A percentile compares a stretch with the other conserved stretches of the same genome.
These are phyloP conservation scores for Russula earlei DNA, from an alignment of 768 basidiomycete species.

Conservation along the genomic window DNA sequence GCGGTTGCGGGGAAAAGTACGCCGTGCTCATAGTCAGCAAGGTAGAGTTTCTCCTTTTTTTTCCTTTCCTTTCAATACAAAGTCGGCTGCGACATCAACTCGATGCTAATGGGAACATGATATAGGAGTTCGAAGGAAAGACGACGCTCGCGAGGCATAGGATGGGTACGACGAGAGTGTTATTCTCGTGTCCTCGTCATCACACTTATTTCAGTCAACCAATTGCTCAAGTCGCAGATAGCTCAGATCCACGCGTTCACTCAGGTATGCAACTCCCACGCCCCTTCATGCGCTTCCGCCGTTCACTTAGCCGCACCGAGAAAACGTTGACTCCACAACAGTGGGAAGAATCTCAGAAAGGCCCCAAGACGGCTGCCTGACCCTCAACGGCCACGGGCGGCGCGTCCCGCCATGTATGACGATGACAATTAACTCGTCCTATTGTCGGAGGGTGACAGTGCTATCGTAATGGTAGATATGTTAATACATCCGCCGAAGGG, in stretches of 20 bases:
- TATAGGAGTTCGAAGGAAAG: constrained; percentile 68
- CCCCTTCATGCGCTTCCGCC: background rate
- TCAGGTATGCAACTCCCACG: constrained; percentile 43
- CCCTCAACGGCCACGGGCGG: background rate
- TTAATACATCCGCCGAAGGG: background rate
- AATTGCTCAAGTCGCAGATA: constrained; percentile 63
- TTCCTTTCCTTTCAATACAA: no score
- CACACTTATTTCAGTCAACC: constrained; percentile 48
- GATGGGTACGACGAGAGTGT: constrained; percentile 43
- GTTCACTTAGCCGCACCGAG: constrained; percentile 27
- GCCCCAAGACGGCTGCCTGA: constrained; percentile 1
- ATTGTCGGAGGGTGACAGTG: background rate
- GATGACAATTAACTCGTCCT: background rate
- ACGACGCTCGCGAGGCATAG: constrained; percentile 69
- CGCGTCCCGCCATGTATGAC: background rate
- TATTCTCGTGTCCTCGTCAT: no score
- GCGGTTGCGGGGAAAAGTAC: constrained; percentile 75
- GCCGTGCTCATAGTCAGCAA: constrained; percentile 68
- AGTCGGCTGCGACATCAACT: background rate
- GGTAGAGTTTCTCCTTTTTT: constrained; percentile 38
- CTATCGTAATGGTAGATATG: background rate
- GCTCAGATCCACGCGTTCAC: constrained; percentile 82
- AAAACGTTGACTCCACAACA: constrained; percentile 68
- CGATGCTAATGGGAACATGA: background rate
- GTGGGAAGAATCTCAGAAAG: constrained; percentile 42